Evolutionary conservation across 805 yeast species (phyloP).

Genomic region (Candida boidinii): DNA sequence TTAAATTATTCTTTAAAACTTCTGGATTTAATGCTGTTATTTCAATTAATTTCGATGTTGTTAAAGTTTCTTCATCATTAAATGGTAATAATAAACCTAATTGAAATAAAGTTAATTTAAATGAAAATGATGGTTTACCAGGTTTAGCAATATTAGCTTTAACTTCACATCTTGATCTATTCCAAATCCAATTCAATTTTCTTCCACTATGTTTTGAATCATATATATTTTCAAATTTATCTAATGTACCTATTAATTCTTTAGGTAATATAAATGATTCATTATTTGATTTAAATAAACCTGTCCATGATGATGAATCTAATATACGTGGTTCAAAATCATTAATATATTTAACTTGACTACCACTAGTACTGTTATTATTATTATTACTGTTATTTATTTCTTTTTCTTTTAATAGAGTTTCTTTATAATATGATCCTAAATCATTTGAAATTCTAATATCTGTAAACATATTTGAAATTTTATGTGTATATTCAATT

Average conservation of each 20-base stretch:
- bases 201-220: conserved; percentile 75
- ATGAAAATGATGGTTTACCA: conserved; percentile 71
- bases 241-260: conserved; percentile 55
- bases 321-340: conserved; percentile 25
- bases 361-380: no score
- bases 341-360: no score
- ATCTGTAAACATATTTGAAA: conserved; percentile 94
- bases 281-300: conserved; percentile 19
- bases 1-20: conserved; percentile 64
- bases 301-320: conserved; percentile 24
- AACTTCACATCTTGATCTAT: conserved; percentile 84
- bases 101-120: conserved; percentile 80
- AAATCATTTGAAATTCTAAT: conserved; percentile 78
- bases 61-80: conserved; percentile 56
- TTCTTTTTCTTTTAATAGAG: conserved; percentile 10
- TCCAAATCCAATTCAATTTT: conserved; percentile 93
- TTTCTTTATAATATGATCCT: conserved; percentile 30
- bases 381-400: no score
- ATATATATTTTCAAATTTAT: conserved; percentile 62
- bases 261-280: conserved; percentile 57
- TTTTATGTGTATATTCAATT: conserved; percentile 85
- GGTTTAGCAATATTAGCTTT: conserved; percentile 77
- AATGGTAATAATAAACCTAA: conserved; percentile 80
- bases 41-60: conserved; percentile 52
- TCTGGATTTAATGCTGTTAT: conserved; percentile 61